Evolutionary conservation across 2,329 filamentous ascomycete species (phyloP).

Genomic region (Chrysosphaeria jannelii): DNA sequence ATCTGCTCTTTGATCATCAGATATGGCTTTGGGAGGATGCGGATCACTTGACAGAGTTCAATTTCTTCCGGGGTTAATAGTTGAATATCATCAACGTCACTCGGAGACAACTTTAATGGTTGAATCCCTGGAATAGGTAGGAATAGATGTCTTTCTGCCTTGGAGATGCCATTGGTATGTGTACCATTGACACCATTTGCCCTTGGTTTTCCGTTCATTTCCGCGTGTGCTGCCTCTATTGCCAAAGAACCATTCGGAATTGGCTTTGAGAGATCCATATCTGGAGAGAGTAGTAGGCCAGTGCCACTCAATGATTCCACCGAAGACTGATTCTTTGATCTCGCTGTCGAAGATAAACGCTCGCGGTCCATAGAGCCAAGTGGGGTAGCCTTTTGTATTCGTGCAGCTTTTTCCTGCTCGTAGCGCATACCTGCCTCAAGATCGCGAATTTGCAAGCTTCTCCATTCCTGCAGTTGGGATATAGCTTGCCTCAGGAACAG

Average conservation of each 20-base stretch:
- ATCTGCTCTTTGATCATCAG: conserved; percentile 79
- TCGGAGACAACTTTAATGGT: conserved; percentile 37
- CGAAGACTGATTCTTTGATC: conserved; percentile 37
- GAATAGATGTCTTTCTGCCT: conserved; percentile 17
- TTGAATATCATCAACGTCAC: conserved; percentile 57
- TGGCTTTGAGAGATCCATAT: conserved; percentile 15
- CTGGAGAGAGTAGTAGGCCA: conserved; percentile 46
- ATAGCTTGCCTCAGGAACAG: conserved; percentile 78
- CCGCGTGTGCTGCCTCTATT: conserved; percentile 5
- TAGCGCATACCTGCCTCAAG: conserved; percentile 73
- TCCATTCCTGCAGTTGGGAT: conserved; percentile 76
- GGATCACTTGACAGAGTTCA: conserved; percentile 58
- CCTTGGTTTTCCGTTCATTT: conserved; percentile 4
- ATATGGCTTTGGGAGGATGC: conserved; percentile 82
- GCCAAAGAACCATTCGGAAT: conserved; percentile 21
- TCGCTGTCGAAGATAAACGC: conserved; percentile 37
- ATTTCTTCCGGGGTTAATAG: conserved; percentile 59
- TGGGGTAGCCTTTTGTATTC: conserved; percentile 37
- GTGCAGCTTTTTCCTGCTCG: conserved; percentile 56
- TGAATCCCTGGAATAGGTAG: conserved; percentile 28
- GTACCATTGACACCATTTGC: conserved; percentile 6
- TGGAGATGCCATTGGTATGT: conserved; percentile 6
- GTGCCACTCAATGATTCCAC: conserved; percentile 47
- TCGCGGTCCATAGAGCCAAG: conserved; percentile 67
- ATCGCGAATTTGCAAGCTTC: conserved; percentile 54